phyloP scores from a whole-genome alignment of 1,139 yeast species.

The Pichia sp. region DNA sequence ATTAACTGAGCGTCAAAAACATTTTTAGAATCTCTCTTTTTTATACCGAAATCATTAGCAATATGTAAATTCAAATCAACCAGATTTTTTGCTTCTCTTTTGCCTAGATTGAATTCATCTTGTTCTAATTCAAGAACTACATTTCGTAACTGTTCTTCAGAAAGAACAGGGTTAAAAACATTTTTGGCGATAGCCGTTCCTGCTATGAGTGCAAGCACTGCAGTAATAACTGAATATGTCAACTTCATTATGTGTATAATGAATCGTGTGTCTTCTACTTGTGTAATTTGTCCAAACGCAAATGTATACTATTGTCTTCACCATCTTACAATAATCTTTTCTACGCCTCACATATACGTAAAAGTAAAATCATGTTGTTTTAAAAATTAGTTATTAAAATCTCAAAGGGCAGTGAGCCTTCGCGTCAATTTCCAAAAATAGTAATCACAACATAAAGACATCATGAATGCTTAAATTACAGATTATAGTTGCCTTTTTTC shows the following conservation, averaged over 20 bases:
- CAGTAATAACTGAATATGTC: not conserved
- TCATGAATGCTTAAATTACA: too few species aligned
- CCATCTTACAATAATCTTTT: too few species aligned
- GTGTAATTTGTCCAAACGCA: too few species aligned
- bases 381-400: not conserved
- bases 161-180: slow-evolving; percentile 11
- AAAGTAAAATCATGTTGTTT: not conserved
- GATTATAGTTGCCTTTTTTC: too few species aligned
- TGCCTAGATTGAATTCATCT: slow-evolving; percentile 11
- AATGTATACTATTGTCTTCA: too few species aligned
- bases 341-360: not conserved
- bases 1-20: slow-evolving; percentile 11
- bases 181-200: slow-evolving; percentile 18
- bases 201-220: slow-evolving; percentile 1
- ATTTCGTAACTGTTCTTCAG: slow-evolving; percentile 8
- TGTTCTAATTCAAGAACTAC: slow-evolving; percentile 11
- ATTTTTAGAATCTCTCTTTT: slow-evolving; percentile 22
- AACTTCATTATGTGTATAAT: slow-evolving; percentile 5
- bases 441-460: too few species aligned
- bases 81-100: slow-evolving; percentile 21
- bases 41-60: slow-evolving; percentile 1
- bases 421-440: not conserved
- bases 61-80: slow-evolving; percentile 8
- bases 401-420: not conserved
- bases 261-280: too few species aligned